These are phyloP conservation scores for Epichloe sibirici DNA, from an alignment of 2,329 filamentous ascomycete species.

Conservation along the genomic window DNA sequence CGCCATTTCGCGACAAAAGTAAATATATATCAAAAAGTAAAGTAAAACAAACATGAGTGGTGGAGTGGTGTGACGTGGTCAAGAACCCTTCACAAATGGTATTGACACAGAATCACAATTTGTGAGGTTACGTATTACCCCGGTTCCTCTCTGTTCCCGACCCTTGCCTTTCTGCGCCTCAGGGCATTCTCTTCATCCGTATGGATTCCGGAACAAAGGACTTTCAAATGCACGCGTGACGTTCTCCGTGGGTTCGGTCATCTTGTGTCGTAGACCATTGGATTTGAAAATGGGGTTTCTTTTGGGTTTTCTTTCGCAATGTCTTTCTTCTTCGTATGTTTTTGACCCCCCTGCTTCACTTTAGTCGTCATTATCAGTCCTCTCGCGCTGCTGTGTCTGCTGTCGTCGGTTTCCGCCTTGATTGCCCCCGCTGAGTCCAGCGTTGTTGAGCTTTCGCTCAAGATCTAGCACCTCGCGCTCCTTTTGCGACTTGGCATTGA, in stretches of 20 bases:
- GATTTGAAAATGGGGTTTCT: too few species aligned
- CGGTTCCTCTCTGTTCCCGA: too few species aligned
- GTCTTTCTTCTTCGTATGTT: slow-evolving; percentile 3
- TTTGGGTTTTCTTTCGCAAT: not conserved
- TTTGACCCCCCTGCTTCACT: slow-evolving; percentile 7
- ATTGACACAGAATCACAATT: not conserved
- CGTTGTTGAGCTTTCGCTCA: slow-evolving; percentile 50
- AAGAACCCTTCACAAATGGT: not conserved
- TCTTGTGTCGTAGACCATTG: too few species aligned
- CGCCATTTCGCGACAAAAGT: slow-evolving; percentile 18
- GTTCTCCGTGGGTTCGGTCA: too few species aligned
- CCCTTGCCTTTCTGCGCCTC: too few species aligned
- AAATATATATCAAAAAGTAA: not conserved
- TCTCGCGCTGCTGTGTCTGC: slow-evolving; percentile 31
- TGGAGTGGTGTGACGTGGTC: not conserved
- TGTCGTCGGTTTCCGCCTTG: slow-evolving; percentile 19
- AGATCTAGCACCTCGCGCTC: slow-evolving; percentile 65
- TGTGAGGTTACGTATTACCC: not conserved
- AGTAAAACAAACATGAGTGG: not conserved
- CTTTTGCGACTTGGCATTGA: slow-evolving; percentile 62
- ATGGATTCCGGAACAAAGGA: too few species aligned
- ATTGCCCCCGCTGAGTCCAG: slow-evolving; percentile 22
- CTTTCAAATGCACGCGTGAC: too few species aligned
- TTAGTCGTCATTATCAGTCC: slow-evolving; percentile 46
- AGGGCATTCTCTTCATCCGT: too few species aligned